Percentiles rank a stretch among this genome's conserved stretches.
These are phyloP conservation scores for Scleroderma bovista DNA, from an alignment of 768 basidiomycete genomes.

Conservation along the genomic window DNA sequence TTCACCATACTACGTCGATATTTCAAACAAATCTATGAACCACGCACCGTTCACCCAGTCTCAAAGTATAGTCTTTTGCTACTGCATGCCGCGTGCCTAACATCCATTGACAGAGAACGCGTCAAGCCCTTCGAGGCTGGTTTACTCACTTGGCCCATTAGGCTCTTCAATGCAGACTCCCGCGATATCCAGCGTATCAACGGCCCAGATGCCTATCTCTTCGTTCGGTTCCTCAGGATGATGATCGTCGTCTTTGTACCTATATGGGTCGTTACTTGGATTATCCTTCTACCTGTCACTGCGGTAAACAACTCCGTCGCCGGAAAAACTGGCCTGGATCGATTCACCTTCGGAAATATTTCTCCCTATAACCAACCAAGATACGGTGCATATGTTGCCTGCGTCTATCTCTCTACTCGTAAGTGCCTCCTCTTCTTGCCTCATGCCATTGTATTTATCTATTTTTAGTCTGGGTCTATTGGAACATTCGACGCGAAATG, in stretches of 20 bases:
- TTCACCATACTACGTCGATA: conserved; percentile 83
- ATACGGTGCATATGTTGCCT: conserved; percentile 73
- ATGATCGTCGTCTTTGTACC: conserved; percentile 80
- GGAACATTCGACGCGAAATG: conserved; percentile 80
- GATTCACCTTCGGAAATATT: conserved; percentile 82
- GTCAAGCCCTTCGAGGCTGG: conserved; percentile 43
- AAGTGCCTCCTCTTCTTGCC: conserved; percentile 21
- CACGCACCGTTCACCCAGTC: conserved; percentile 62
- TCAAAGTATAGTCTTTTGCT: conserved; percentile 31
- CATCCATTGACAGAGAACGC: conserved; percentile 46
- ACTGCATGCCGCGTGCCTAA: conserved; percentile 1
- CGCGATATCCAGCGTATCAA: conserved; percentile 58
- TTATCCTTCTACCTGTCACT: conserved; percentile 73
- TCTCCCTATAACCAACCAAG: conserved; percentile 42
- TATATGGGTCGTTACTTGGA: conserved; percentile 90
- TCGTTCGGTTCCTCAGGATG: conserved; percentile 83
- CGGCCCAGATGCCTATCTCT: conserved; percentile 91
- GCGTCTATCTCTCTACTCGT: conserved; percentile 79
- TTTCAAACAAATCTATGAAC: conserved; percentile 88
- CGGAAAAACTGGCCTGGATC: conserved; percentile 53
- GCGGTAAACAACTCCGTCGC: conserved; percentile 44
- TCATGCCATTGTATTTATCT: background rate
- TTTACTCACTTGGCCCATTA: conserved; percentile 61
- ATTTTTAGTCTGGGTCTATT: conserved; percentile 73
- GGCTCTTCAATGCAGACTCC: conserved; percentile 59